Evolutionary conservation across 257 asterid genomes (phyloP), one percentile per base, ranked within the genome.

Genomic region (Voacanga thouarsii): DNA sequence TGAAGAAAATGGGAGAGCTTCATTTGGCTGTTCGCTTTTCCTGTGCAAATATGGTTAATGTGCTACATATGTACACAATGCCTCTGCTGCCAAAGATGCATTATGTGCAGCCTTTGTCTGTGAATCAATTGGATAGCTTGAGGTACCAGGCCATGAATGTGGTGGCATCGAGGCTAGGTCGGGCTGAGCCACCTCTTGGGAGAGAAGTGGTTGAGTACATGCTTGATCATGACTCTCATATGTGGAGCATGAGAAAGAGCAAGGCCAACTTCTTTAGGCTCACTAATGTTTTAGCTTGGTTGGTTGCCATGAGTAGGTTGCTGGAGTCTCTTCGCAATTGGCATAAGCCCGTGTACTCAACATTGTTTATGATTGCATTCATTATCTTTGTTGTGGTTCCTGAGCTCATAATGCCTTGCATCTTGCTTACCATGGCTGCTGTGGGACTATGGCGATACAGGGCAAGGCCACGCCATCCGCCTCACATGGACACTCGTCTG

Each of bases 161-260:
- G 14, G 95, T 93, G 78, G 93, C 94, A 3, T 77, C 86, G 9
- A 85, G 97, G 88, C 89, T 93, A 9, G 87, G 92, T 18, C 86
- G 98, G 12, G 85, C 97, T 0, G 98, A 93, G 85, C 98, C 98
- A 5, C 95, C 98, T 0, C 44, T 93, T 41, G 94, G 96, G 23
- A 73, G 96, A 47, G 98, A 93, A 59, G 96, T 93, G 64, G 96
- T 93, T 0, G 98, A 93, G 81, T 92, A 89, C 90, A 92, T 93
- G 98, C 94, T 93, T n/a, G 98, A 93, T 75, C 96, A 90, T 14
- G 97, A 91, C 33, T 89, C 96, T 1, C 95, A 92, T 37, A 89
- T 90, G 97, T 93, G 98, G 98, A 93, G 98, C 91, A 92, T 93
- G 98, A 86, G 98, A 66, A 93, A 92, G 89, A 92, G 98, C 90